phyloP scores from a whole-genome alignment of 805 yeast genomes.

The Candida gorgasii region DNA sequence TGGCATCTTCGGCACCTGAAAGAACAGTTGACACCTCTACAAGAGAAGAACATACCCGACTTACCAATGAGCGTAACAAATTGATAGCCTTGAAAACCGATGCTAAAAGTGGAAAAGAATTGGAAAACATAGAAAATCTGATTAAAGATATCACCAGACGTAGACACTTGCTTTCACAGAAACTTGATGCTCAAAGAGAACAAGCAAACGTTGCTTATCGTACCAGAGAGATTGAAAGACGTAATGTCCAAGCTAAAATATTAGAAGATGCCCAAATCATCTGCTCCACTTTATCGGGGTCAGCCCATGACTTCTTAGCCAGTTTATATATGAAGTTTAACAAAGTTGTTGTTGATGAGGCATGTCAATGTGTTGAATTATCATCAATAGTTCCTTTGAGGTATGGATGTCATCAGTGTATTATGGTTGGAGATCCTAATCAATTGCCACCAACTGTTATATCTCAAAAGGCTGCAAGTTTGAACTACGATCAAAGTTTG shows the following conservation, averaged over 20 bases:
- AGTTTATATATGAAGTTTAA: conserved; percentile 76
- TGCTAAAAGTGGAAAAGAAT: conserved; percentile 38
- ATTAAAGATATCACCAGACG: conserved; percentile 58
- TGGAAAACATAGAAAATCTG: conserved; percentile 48
- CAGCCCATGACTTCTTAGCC: conserved; percentile 86
- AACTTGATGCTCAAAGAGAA: conserved; percentile 79
- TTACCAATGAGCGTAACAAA: conserved; percentile 58
- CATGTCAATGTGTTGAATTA: conserved; percentile 94
- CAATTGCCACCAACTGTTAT: conserved; percentile 96
- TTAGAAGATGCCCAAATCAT: conserved; percentile 77
- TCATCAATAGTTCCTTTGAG: conserved; percentile 89
- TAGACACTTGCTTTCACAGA: conserved; percentile 69
- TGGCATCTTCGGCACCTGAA: conserved; percentile 37
- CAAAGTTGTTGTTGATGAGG: conserved; percentile 93
- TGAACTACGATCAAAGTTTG: conserved; percentile 83
- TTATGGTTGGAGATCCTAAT: conserved; percentile 98
- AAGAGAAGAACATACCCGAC: conserved; percentile 50
- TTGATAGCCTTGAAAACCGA: conserved; percentile 27
- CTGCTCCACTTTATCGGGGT: conserved; percentile 90
- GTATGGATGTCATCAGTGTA: conserved; percentile 86
- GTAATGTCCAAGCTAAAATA: conserved; percentile 72
- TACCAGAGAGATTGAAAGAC: conserved; percentile 73
- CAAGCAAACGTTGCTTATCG: conserved; percentile 65
- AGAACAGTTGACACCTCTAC: conserved; percentile 29
- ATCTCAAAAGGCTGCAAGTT: conserved; percentile 80